Conservation (phyloP, 2,329 filamentous ascomycete species). For the Fusarium neocosmosporiellum region DNA sequence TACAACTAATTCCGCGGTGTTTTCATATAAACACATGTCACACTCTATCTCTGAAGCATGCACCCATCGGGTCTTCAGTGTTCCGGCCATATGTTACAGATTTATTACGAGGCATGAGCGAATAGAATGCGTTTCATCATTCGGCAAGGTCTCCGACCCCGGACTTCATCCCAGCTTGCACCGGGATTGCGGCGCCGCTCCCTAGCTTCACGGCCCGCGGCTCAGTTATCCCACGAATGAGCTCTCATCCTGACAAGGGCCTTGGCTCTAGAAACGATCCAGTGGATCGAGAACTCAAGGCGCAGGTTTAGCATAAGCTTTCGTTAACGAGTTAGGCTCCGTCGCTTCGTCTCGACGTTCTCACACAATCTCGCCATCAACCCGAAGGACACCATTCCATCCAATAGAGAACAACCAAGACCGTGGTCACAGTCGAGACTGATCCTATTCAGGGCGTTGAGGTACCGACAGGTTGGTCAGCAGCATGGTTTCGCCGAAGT, state of each 20-base stretch:
- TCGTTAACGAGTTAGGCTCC: background rate
- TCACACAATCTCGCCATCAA: conserved; percentile 15
- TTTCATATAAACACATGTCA: conserved; percentile 1
- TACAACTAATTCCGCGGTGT: background rate
- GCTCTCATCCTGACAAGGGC: background rate
- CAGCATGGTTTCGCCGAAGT: conserved; percentile 22
- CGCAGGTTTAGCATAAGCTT: conserved; percentile 6
- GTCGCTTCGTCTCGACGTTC: conserved; percentile 5
- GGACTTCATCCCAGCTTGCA: conserved; percentile 25
- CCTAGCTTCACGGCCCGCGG: conserved; percentile 10
- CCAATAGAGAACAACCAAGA: conserved; percentile 16
- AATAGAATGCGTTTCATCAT: conserved; percentile 27
- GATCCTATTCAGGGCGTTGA: conserved; percentile 25
- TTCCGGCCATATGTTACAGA: conserved; percentile 35
- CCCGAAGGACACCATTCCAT: background rate
- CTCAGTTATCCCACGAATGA: conserved; percentile 38
- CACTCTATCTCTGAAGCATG: conserved; percentile 4
- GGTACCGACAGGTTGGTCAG: conserved; percentile 22
- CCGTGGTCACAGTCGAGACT: conserved; percentile 19
- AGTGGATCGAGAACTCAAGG: conserved; percentile 7
- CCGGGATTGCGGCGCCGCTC: conserved; percentile 8
- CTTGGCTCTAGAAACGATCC: conserved; percentile 7
- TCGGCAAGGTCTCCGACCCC: conserved; percentile 30
- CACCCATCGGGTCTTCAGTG: conserved; percentile 21
- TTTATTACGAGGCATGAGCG: conserved; percentile 3